These are phyloP conservation scores for Suhomyces terraborum DNA, from an alignment of 1,139 yeast species.

Conservation along the genomic window DNA sequence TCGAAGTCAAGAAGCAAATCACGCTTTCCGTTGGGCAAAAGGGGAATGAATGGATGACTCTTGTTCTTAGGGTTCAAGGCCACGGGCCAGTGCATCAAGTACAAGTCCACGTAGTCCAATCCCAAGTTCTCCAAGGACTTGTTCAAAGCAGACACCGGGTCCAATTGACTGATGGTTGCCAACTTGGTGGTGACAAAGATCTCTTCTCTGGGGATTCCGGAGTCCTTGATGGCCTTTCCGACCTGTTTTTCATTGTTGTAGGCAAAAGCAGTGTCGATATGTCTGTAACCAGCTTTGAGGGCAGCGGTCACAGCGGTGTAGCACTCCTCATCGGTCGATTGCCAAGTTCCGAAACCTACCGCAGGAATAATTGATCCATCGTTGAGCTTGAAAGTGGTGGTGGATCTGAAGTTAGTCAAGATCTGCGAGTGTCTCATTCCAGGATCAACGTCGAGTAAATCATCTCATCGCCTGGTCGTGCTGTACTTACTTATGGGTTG, in stretches of 20 bases:
- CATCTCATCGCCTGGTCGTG: no score
- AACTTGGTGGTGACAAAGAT: slow-evolving; percentile 79
- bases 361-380: slow-evolving; percentile 47
- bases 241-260: slow-evolving; percentile 68
- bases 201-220: slow-evolving; percentile 69
- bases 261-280: slow-evolving; percentile 75
- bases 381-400: slow-evolving; percentile 19
- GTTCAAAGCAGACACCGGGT: slow-evolving; percentile 60
- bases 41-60: slow-evolving; percentile 29
- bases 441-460: no score
- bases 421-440: no score
- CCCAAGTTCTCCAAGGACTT: slow-evolving; percentile 65
- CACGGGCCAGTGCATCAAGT: slow-evolving; percentile 87
- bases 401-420: slow-evolving; percentile 8
- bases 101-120: slow-evolving; percentile 79
- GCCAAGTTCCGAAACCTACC: slow-evolving; percentile 61
- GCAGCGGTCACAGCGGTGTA: slow-evolving; percentile 51
- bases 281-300: slow-evolving; percentile 64
- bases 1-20: slow-evolving; percentile 19
- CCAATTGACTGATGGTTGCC: slow-evolving; percentile 67
- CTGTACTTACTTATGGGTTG: slow-evolving; percentile 10
- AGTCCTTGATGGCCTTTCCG: slow-evolving; percentile 64
- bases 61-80: slow-evolving; percentile 27
- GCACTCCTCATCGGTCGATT: slow-evolving; percentile 55
- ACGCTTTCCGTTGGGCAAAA: slow-evolving; percentile 15